Evolutionary conservation across 345 rosid species (phyloP), one percentile per base, ranked within the genome.

Genomic region (Combretum micranthum): DNA sequence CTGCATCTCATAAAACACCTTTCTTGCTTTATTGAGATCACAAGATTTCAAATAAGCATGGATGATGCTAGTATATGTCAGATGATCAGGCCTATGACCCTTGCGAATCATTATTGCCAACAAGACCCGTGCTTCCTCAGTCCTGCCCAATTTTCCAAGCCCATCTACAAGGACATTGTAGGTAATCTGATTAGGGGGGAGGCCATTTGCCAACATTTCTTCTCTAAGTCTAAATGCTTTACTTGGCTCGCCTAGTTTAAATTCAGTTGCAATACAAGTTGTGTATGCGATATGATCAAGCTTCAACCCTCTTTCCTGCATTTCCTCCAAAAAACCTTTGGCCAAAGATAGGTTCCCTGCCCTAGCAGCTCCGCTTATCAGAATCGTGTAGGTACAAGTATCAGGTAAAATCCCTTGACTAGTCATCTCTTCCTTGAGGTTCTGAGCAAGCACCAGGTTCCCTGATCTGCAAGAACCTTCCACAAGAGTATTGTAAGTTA

Each of bases 401-500:
- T 85, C 87, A 53, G 96, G 89, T 67, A n/a, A 47, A 42, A 79
- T 68, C 50, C 76, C 75, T 52, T 57, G 66, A 59, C 46, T 64
- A 57, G 57, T 68, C 92, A 87, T 87, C 52, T 65, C 82, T 58
- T 77, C 80, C 77, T 87, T 85, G 47, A 87, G 79, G 72, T 60
- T 68, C 61, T 22, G 74, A 46, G 89, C 89, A 71, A 54, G 59
- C 59, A 66, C 79, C 52, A 85, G 45, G 64, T 80, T 62, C 57
- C 87, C 83, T 20, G 66, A 37, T 77, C 82, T 71, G 74, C 92
- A 84, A 68, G 82, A 69, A 59, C 92, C 87, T 65, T 84, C 72
- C 12, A 87, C 73, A 52, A 84, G 79, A 56, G 80, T 79, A 68
- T 85, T 87, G 64, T 79, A 87, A 3, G 96, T 87, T 56, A 80